Conservation (phyloP, 768 basidiomycete genomes). For the Mycena galopus region DNA sequence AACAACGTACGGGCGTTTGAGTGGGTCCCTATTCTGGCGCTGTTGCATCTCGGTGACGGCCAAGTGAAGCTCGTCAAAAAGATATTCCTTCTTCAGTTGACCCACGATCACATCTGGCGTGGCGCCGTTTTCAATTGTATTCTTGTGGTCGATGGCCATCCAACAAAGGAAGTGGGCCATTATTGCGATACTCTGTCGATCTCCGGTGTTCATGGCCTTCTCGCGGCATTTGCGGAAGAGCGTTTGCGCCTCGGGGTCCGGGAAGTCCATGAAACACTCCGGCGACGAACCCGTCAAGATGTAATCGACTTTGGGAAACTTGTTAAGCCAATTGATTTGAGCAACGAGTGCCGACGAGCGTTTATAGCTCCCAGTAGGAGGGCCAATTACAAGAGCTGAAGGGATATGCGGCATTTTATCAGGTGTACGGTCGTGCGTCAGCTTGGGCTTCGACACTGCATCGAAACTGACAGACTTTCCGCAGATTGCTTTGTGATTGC, state of each 20-base stretch:
- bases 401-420: background rate
- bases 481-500: constrained; percentile 35
- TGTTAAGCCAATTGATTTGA: background rate
- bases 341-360: background rate
- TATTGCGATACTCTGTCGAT: constrained; percentile 12
- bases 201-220: constrained; percentile 33
- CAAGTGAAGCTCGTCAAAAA: constrained; percentile 12
- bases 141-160: background rate
- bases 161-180: constrained; percentile 32
- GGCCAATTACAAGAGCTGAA: background rate
- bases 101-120: constrained; percentile 10
- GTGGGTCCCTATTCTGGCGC: constrained; percentile 19
- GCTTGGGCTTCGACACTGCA: constrained; percentile 9
- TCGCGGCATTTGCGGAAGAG: constrained; percentile 28
- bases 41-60: constrained; percentile 29
- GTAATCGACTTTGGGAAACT: constrained; percentile 9
- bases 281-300: background rate
- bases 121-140: background rate
- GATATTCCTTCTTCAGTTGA: constrained; percentile 29
- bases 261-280: background rate
- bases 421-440: background rate
- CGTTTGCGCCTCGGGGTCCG: constrained; percentile 15
- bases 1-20: constrained; percentile 21
- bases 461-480: constrained; percentile 35
- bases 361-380: constrained; percentile 1